Evolutionary conservation across 768 basidiomycete species (phyloP), one percentile per base, ranked within the genome.

Genomic region (Tulasnella sp.): DNA sequence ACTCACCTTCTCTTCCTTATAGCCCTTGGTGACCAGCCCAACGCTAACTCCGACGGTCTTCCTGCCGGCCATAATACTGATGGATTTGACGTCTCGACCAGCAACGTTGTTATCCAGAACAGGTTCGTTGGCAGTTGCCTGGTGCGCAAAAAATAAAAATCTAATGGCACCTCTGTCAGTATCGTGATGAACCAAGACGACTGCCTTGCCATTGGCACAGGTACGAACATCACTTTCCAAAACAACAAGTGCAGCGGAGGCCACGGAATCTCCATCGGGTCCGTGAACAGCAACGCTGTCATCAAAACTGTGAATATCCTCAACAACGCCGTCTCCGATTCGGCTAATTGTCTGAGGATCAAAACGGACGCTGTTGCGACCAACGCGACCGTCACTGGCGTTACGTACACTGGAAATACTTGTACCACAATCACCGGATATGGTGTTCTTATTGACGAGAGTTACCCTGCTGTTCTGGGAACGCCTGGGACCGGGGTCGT

Each of bases 211-310:
- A n/a, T n/a, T n/a, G n/a, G n/a, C n/a, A n/a, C n/a, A 82, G 76
- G 76, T 15, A 54, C 38, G 24, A 64, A 57, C 46, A 65, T 70
- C 50, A 56, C 54, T 24, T 69, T 84, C 70, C 69, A 70, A 55
- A 66, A 76, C 24, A 82, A 83, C 66, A 67, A 66, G 22, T 85
- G 84, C 68, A 68, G 70, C 2, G 73, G 74, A 22, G 82, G 84
- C 2, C 84, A 86, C 49, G 83, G 84, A 27, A 78, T 83, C 61
- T 82, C 80, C 2, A 74, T 85, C 25, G 83, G 81, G 19, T 82
- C 82, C 8, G 78, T 82, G 60, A 53, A 65, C 44, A 78, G 78
- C 3, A 65, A 73, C 51, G 72, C 67, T 1, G 70, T 72, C 2
- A 79, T 84, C 30, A 73, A 74, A 1, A 71, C 70, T 43, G 70